Conservation (phyloP, 352 stramenopile genomes). For the Globisporangium spinosum region DNA sequence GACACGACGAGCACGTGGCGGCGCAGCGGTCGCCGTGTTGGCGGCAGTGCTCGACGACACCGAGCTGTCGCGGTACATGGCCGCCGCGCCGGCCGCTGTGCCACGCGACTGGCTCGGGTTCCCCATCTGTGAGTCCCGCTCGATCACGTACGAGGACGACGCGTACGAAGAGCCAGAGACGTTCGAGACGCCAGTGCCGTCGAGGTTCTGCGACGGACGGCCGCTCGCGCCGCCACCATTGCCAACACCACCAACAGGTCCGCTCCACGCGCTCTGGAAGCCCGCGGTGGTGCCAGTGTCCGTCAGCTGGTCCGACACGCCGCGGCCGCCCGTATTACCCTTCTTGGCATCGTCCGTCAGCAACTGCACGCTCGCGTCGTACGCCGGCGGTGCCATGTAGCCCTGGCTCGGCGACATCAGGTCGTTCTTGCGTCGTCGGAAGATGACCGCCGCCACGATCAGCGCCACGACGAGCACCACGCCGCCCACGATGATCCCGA, state of each 20-base stretch:
- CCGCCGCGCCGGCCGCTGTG: slow-evolving; percentile 17
- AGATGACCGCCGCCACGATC: slow-evolving; percentile 35
- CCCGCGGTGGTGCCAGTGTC: slow-evolving; percentile 20
- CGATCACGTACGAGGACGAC: slow-evolving; percentile 22
- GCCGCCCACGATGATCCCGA: slow-evolving; percentile 58
- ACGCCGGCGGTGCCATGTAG: slow-evolving; percentile 50
- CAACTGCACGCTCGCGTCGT: slow-evolving; percentile 39
- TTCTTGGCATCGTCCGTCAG: slow-evolving; percentile 25
- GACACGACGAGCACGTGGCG: slow-evolving; percentile 30
- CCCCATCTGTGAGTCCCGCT: slow-evolving; percentile 16
- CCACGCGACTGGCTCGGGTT: slow-evolving; percentile 31
- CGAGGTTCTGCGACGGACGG: slow-evolving; percentile 17
- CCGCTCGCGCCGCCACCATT: background rate
- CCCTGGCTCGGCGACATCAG: slow-evolving; percentile 8
- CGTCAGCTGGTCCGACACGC: slow-evolving; percentile 17
- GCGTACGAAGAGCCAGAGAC: slow-evolving; percentile 18
- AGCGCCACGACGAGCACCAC: slow-evolving; percentile 47
- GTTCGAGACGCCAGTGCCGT: slow-evolving; percentile 18
- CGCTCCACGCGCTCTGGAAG: slow-evolving; percentile 25
- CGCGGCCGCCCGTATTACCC: slow-evolving; percentile 16
- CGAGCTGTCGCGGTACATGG: slow-evolving; percentile 19
- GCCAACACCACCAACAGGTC: background rate
- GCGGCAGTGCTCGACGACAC: slow-evolving; percentile 15
- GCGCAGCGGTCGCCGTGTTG: slow-evolving; percentile 1
- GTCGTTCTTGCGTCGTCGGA: slow-evolving; percentile 29